A percentile compares a stretch with the other conserved stretches of the same genome.
phyloP scores from a whole-genome alignment of 345 rosid species.

The Luvunga scandens region DNA sequence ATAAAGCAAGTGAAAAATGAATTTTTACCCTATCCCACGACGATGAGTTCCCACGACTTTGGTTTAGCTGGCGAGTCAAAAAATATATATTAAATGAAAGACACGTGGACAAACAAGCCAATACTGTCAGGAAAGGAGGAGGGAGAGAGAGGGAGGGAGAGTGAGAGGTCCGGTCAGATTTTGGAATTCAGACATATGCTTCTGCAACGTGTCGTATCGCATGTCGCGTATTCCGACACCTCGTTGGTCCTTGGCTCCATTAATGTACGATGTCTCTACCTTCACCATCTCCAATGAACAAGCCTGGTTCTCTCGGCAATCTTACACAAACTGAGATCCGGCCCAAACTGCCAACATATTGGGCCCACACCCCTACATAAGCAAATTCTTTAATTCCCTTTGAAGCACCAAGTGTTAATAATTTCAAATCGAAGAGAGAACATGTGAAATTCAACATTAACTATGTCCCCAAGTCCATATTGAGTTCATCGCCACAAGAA shows the following conservation, averaged over 20 bases:
- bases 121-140: no score
- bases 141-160: neutral
- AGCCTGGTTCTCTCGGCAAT: neutral
- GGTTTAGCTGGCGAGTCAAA: no score
- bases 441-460: neutral
- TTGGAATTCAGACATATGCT: constrained; percentile 12
- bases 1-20: neutral
- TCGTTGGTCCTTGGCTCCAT: constrained; percentile 22
- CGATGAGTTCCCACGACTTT: no score
- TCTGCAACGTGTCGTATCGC: constrained; percentile 15
- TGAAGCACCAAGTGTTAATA: neutral
- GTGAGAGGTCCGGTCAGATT: neutral
- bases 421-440: neutral
- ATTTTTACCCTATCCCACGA: neutral
- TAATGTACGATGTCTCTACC: constrained; percentile 3
- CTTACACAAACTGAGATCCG: neutral
- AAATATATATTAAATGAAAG: no score
- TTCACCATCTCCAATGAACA: neutral
- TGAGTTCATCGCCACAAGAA: neutral
- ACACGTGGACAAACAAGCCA: neutral
- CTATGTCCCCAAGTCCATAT: neutral
- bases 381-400: neutral
- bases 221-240: constrained; percentile 22
- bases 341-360: neutral
- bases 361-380: neutral